Evolutionary conservation across 345 rosid species (phyloP).

Genomic region (Brassica cretica): DNA sequence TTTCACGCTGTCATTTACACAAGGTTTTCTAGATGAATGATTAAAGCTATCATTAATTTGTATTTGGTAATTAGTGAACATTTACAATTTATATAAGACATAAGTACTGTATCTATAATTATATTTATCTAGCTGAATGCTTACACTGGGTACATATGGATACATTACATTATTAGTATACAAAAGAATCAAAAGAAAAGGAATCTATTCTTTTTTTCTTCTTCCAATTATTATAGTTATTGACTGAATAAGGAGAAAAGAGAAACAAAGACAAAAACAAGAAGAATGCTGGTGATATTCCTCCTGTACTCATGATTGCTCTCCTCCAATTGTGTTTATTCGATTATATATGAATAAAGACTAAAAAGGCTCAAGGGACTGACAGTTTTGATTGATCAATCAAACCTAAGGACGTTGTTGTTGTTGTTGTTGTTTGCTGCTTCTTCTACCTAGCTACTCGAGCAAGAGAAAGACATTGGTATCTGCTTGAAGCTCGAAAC

Average conservation of each 20-base stretch:
- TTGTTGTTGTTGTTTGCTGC: not conserved
- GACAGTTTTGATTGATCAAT: constrained; percentile 19
- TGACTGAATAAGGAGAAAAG: constrained; percentile 15
- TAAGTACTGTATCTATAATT: not conserved
- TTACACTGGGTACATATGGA: not conserved
- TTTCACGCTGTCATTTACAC: not conserved
- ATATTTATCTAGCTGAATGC: not conserved
- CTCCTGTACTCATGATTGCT: constrained; percentile 11
- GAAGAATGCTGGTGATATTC: constrained; percentile 19
- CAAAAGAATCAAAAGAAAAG: constrained; percentile 34
- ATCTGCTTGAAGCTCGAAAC: constrained; percentile 65
- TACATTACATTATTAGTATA: constrained; percentile 27
- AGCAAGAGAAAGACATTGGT: constrained; percentile 73
- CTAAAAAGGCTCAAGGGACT: constrained; percentile 13
- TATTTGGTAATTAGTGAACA: not conserved
- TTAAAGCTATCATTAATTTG: no score
- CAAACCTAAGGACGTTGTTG: not conserved
- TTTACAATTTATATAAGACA: not conserved
- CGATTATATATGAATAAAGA: not conserved
- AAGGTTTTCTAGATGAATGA: not conserved
- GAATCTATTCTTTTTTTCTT: constrained; percentile 24
- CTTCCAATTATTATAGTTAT: constrained; percentile 26
- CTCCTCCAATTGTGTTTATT: constrained; percentile 20
- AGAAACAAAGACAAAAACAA: constrained; percentile 22
- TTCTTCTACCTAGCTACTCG: constrained; percentile 45